A percentile compares a stretch with the other conserved stretches of the same genome.
These are phyloP conservation scores for Colletotrichum melonis DNA, from an alignment of 2,329 filamentous ascomycete genomes.

Conservation along the genomic window DNA sequence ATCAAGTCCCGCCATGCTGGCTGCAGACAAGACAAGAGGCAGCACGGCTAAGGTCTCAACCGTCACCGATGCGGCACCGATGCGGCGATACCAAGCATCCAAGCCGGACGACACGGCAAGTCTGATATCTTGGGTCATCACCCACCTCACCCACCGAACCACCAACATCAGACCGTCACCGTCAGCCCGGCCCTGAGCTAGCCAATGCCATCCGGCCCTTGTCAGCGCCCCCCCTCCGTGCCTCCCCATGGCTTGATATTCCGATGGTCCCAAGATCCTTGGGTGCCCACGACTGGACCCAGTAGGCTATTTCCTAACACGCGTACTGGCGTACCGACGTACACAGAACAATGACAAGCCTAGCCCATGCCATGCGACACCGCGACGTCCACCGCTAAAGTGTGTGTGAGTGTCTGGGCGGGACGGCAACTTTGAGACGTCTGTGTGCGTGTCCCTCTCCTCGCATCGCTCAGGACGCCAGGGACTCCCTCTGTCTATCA, in stretches of 20 bases:
- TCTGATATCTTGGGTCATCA: slow-evolving; percentile 1
- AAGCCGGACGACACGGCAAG: slow-evolving; percentile 18
- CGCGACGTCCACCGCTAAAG: background rate
- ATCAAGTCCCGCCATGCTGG: background rate
- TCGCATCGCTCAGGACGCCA: background rate
- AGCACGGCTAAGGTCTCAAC: background rate
- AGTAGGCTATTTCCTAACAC: slow-evolving; percentile 8
- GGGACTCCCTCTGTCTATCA: background rate
- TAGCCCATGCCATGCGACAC: background rate
- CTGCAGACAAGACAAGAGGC: too few relatives aligned
- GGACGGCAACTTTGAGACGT: background rate
- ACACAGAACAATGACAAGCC: background rate
- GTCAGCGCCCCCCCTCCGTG: background rate
- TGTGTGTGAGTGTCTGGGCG: background rate
- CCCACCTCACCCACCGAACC: background rate
- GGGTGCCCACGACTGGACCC: background rate
- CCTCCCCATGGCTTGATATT: background rate
- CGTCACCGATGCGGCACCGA: background rate
- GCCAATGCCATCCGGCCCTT: background rate
- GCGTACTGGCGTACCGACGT: background rate
- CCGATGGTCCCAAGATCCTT: background rate
- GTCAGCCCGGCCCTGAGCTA: background rate
- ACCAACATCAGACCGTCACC: background rate
- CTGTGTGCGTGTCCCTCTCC: slow-evolving; percentile 9
- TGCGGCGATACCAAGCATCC: slow-evolving; percentile 11